Base-by-base conservation (phyloP, 2,329 filamentous ascomycete genomes). In the Gaeumannomyces tritici region DNA sequence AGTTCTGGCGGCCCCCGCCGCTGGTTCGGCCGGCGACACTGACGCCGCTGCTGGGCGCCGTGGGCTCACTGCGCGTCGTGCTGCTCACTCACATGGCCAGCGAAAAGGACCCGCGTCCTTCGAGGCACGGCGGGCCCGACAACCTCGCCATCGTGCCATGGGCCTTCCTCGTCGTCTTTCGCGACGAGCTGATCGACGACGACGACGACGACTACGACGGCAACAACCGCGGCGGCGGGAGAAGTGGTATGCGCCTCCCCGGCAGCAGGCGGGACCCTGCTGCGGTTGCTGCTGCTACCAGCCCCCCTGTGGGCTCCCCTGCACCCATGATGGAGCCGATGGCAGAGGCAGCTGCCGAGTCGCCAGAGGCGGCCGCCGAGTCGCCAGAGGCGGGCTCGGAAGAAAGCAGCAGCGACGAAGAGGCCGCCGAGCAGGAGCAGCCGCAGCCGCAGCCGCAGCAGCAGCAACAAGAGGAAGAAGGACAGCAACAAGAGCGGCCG, bases 51-150 rank as follows among this genome's bases (percentile, higher is more conserved):
- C 33, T 61, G 55, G 60, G 31, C 13, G 11, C 24, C 5, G 55
- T 29, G 6, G 24, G 29, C 33, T 21, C 26, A 12, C 54, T 61
- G 13, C 54, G 54, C 54, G 31, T 29, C 31, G 60, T 61, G 31
- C 54, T 61, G n/a, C 21, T 57, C 55, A 57, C 60, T n/a, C 60
- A 61, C 60, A 51, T 61, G 31, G 60, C 60, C 29, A 57, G 47
- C 31, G 60, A 61, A 55, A 61, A 61, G 27, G 60, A 61, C 60
- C 54, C 55, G 54, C n/a, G 27, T 4, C 31, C 55, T 7, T 57
- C 31, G 24, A 24, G 27, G 26, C 57, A 57, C 27, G 60, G 60
- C 26, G 60, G 60, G 7, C 54, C 55, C 3, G 60, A 57, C 54
- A 57, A 61, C 60, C 29, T 61, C 13, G 55, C 54, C 29, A 47